Evolutionary conservation across 2,329 filamentous ascomycete species (phyloP), one percentile per base, ranked within the genome.

Genomic region (Teratosphaeria nubilosa): DNA sequence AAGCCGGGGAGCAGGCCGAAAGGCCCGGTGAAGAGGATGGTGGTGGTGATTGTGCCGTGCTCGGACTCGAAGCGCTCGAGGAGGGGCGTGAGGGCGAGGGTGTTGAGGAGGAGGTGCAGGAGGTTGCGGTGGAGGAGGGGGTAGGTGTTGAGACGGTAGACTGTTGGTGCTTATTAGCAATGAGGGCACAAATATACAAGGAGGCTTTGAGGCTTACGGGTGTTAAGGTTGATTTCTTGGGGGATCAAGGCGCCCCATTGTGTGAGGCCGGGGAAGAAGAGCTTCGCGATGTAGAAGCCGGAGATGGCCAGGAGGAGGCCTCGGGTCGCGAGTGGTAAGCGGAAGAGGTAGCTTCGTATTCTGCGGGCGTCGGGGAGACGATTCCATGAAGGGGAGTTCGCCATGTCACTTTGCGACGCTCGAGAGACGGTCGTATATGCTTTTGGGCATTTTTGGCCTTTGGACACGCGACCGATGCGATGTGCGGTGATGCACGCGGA

Each of bases 21-120:
- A 30, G 60, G 91, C 58, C 94, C 94, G 68, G 94, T 84, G 73
- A 97, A 96, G 56, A 97, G 79, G 37, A 89, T 84, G 62, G 95
- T 72, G n/a, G 90, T 87, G 27, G 90, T 90, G 69, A 97, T 78
- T 7, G 92, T 97, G 56, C 94, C 94, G 73, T 95, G 86, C 72
- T 96, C 92, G 62, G 84, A 82, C 76, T 99, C 94, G 73, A 97
- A 99, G 61, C 91, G 84, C 74, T 96, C 92, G 72, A 99, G 77
- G 55, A 99, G 78, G n/a, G 94, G 94, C 45, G 86, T 86, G 62
- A 97, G 73, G 24, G 90, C 88, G 62, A 95, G 56, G 25, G 90
- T 72, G 74, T 97, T 96, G 69, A 95, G 77, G 56, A 91, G 69
- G 61, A 86, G 81, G 74, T 97, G 94, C 66, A 96, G 78, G 71